These are phyloP conservation scores for Lagenidium giganteum DNA, from an alignment of 352 stramenopile species.

Conservation along the genomic window DNA sequence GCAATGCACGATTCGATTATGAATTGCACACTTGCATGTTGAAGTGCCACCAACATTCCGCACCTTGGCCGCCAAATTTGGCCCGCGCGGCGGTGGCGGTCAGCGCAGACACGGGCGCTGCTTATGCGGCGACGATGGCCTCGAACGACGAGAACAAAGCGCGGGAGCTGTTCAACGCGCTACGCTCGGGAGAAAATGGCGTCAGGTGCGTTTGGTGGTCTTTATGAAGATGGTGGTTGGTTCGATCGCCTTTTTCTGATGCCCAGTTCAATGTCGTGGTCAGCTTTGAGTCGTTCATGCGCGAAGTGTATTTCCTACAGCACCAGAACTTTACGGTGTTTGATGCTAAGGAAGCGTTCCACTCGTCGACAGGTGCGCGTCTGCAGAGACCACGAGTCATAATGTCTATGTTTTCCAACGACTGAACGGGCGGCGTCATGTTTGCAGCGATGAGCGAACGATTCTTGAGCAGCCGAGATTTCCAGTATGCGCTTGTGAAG, in stretches of 20 bases:
- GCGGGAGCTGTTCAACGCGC: slow-evolving; percentile 44
- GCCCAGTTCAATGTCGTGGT: too few relatives aligned
- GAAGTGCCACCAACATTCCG: too few relatives aligned
- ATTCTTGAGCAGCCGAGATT: slow-evolving; percentile 49
- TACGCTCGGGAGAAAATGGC: slow-evolving; percentile 42
- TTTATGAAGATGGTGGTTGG: background rate
- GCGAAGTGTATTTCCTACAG: slow-evolving; percentile 61
- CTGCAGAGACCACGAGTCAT: too few relatives aligned
- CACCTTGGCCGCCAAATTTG: too few relatives aligned
- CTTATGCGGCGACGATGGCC: background rate
- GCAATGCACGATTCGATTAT: slow-evolving; percentile 12
- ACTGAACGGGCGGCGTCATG: background rate
- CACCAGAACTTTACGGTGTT: slow-evolving; percentile 56
- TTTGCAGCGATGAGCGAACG: slow-evolving; percentile 29
- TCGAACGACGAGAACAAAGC: slow-evolving; percentile 23
- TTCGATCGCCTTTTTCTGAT: too few relatives aligned
- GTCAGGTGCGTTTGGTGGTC: slow-evolving; percentile 26
- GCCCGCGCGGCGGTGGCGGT: too few relatives aligned
- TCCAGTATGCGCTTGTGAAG: slow-evolving; percentile 49
- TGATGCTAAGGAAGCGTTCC: slow-evolving; percentile 58
- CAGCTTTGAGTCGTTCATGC: slow-evolving; percentile 38
- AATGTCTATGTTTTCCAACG: too few relatives aligned
- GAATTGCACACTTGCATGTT: slow-evolving; percentile 7
- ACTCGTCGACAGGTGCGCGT: slow-evolving; percentile 35
- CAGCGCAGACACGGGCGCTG: background rate